These are phyloP conservation scores for Populus tomentosa DNA, from an alignment of 441 rosid species.

Conservation along the genomic window DNA sequence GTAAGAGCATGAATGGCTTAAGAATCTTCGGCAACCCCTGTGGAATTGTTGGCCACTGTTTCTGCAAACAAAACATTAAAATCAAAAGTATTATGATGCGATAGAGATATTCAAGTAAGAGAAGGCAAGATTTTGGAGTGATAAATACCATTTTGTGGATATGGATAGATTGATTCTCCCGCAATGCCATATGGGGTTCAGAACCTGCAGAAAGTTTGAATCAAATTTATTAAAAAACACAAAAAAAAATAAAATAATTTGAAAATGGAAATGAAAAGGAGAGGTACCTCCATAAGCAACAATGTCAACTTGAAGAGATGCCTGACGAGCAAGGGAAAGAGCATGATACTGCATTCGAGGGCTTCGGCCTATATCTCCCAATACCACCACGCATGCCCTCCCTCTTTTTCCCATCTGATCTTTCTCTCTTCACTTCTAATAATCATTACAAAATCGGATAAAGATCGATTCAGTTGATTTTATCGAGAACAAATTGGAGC, in stretches of 20 bases:
- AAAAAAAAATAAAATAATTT: no score
- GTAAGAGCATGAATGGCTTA: conserved; percentile 56
- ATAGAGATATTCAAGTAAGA: not conserved
- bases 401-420: conserved; percentile 50
- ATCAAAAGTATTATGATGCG: not conserved
- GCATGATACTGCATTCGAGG: conserved; percentile 99
- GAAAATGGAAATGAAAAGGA: not conserved
- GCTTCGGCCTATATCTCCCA: conserved; percentile 97
- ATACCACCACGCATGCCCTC: conserved; percentile 85
- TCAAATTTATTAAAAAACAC: not conserved
- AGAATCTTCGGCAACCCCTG: conserved; percentile 55
- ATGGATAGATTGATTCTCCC: conserved; percentile 68
- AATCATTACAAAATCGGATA: not conserved
- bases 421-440: not conserved
- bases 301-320: conserved; percentile 71
- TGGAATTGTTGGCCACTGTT: conserved; percentile 49
- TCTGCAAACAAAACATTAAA: conserved; percentile 33
- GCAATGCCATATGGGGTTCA: conserved; percentile 67
- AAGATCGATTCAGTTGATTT: not conserved
- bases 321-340: conserved; percentile 83
- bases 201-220: conserved; percentile 48
- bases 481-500: not conserved
- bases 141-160: conserved; percentile 73
- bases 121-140: not conserved
- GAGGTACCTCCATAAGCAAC: conserved; percentile 87